Base-by-base conservation (phyloP, 2,329 filamentous ascomycete genomes). In the Botrytis elliptica region DNA sequence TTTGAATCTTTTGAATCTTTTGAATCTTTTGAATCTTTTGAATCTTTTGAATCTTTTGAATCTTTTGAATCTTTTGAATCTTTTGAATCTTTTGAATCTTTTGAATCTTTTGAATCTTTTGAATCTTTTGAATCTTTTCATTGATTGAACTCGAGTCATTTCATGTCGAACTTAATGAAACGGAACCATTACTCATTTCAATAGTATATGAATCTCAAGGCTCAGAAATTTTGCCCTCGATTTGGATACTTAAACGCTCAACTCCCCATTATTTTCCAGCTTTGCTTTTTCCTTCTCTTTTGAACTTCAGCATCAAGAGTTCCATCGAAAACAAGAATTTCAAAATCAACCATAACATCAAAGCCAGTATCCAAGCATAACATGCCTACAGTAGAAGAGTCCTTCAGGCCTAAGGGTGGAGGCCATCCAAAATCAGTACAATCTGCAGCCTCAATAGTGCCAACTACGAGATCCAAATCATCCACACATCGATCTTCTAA, bases 191-290 rank as follows among this genome's bases (percentile, higher is more conserved):
- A 63, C 25, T 40, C 25, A 63, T 63, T n/a, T 42, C 22, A 40
- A 0, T 40, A n/a, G 25, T 63, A 1, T 62, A 40, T 62, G 22
- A 62, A 40, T n/a, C 59, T n/a, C 12, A 18, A 62, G 12, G 6
- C 6, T 16, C 20, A n/a, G 0, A 62, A n/a, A 9, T 22, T 3
- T 1, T 40, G 0, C 12, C 18, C 22, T 38, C 9, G 14, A 18
- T 62, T 38, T 40, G 22, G 59, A 62, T n/a, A 62, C 25, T 62
- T 18, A 62, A 62, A 36, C 1, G 59, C 4, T n/a, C 22, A 40
- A 0, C 10, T 62, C 4, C 14, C 36, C 22, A 25, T 16, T 40
- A 16, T 18, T 18, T n/a, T 38, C 59, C 22, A 62, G 7, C 22
- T n/a, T 40, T n/a, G 22, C 22, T 62, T 62, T 18, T 12, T 14